A percentile compares a stretch with the other conserved stretches of the same genome.
Conservation (phyloP, 2,329 filamentous ascomycete genomes). For the Sporothrix curviconia region DNA sequence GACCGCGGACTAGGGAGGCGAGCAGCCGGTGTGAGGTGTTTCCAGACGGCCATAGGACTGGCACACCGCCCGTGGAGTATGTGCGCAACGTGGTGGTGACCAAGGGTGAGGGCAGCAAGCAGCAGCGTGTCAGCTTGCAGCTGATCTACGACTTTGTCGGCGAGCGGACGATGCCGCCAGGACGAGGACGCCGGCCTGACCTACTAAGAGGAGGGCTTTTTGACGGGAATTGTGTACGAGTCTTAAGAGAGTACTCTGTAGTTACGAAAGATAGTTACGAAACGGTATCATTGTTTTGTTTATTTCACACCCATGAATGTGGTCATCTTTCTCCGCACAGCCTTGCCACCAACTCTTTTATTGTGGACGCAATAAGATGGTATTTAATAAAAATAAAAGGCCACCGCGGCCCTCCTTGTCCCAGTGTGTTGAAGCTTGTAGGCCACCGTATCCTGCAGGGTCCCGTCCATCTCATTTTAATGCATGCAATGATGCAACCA, state of each 20-base stretch:
- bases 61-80: conserved; percentile 47
- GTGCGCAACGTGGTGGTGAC: conserved; percentile 46
- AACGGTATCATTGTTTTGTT: no score
- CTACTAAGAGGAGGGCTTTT: conserved; percentile 18
- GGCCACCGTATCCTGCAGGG: no score
- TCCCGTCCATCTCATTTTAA: neutral
- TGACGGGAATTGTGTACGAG: neutral
- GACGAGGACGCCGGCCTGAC: conserved; percentile 10
- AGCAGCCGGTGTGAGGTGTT: conserved; percentile 57
- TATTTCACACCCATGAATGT: no score
- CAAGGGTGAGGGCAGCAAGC: conserved; percentile 33
- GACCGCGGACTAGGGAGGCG: conserved; percentile 47
- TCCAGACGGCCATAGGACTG: conserved; percentile 44
- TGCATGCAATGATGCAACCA: neutral
- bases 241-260: no score
- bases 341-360: no score
- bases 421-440: neutral
- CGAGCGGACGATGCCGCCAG: conserved; percentile 14
- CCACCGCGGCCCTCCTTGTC: neutral
- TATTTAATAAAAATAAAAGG: neutral
- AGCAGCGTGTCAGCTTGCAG: conserved; percentile 42
- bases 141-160: conserved; percentile 50
- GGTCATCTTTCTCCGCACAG: no score
- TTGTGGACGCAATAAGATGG: no score
- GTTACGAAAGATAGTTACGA: no score